Conservation (phyloP, 176 grass and related monocot species). For the Cenchrus americanus region DNA sequence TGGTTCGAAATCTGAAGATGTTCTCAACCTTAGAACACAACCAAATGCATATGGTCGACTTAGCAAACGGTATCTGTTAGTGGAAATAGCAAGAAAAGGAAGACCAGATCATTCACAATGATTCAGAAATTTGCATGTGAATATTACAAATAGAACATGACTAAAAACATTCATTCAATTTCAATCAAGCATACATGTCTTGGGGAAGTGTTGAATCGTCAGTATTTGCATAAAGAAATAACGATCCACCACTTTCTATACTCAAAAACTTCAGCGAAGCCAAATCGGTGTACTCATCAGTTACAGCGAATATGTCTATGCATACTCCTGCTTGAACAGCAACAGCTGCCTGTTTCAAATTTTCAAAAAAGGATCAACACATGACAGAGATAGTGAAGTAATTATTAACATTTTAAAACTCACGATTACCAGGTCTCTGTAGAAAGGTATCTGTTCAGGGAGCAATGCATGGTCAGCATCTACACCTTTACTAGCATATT, state of each 20-base stretch:
- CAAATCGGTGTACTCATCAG: conserved; percentile 96
- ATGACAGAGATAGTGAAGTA: background rate
- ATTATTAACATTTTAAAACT: conserved; percentile 18
- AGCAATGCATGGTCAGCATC: conserved; percentile 85
- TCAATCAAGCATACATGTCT: conserved; percentile 75
- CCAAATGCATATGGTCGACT: conserved; percentile 99
- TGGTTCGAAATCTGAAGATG: conserved; percentile 90
- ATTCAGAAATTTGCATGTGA: conserved; percentile 2
- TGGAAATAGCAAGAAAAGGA: background rate
- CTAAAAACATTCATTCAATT: conserved; percentile 2
- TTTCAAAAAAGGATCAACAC: conserved; percentile 29
- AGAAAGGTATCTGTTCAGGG: conserved; percentile 93
- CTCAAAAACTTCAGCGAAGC: conserved; percentile 94
- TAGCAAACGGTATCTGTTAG: conserved; percentile 82
- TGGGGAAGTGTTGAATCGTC: conserved; percentile 97
- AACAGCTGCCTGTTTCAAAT: conserved; percentile 81
- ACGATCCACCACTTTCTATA: conserved; percentile 94
- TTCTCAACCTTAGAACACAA: conserved; percentile 90
- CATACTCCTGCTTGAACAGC: conserved; percentile 97
- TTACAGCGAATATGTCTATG: conserved; percentile 92
- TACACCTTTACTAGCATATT: conserved; percentile 91
- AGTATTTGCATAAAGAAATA: conserved; percentile 85
- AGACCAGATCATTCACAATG: conserved; percentile 19
- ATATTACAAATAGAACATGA: conserved; percentile 28
- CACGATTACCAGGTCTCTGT: conserved; percentile 85